Base-by-base conservation (phyloP, 306 rosid species). In the Luffa acutangula region DNA sequence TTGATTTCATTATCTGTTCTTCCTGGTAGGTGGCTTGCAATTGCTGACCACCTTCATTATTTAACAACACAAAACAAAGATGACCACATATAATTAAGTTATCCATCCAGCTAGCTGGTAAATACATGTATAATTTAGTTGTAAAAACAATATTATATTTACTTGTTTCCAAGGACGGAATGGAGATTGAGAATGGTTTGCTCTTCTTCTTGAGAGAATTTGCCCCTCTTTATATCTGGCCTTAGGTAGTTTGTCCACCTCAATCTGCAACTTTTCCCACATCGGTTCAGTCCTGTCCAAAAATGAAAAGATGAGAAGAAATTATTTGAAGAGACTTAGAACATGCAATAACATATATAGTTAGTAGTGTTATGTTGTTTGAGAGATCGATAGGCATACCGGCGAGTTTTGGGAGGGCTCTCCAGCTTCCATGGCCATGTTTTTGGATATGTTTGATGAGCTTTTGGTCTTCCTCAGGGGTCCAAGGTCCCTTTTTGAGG, bases 401-500 rank as follows among this genome's bases (percentile, higher is more conserved):
- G 43, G 92, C 85, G 65, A 89, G 87, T 84, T 81, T 87, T 12
- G 92, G 92, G 75, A 89, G 92, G 65, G 92, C 92, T 82, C 92
- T 83, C 92, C 90, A 89, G 86, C 92, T 89, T 11, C 89, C 92
- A 83, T 87, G 92, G 64, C 92, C 92, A 62, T 87, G 82, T 56
- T 87, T 82, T 41, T 89, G 83, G 45, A 89, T 89, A 65, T 85
- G 81, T 10, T 78, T 65, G 82, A 85, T 82, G 53, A 89, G 92
- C 80, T 85, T 89, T 5, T 89, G 89, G 79, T 89, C 92, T 82
- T 89, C 92, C 78, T 89, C 92, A 31, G 92, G 86, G 4, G 92
- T 85, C 92, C 92, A 89, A 56, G 92, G 92, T 15, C 92, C 92
- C 80, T 89, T 89, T 85, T 89, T 89, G 46, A 87, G 89, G 57